Evolutionary conservation across 257 asterid genomes (phyloP).

Genomic region (Jasminum sambac): DNA sequence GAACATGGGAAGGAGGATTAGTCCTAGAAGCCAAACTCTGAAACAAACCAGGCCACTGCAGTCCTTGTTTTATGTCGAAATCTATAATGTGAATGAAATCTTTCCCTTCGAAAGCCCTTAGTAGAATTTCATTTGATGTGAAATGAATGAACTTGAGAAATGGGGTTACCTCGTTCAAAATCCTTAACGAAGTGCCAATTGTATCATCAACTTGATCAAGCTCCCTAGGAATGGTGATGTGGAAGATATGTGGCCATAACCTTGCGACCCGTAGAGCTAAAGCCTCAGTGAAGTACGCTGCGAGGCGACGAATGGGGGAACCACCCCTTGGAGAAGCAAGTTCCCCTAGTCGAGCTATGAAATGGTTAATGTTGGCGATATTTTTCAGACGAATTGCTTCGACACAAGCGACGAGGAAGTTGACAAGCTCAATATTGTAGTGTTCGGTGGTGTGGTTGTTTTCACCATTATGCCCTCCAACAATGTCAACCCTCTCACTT

Average conservation of each 20-base stretch:
- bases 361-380: slow-evolving; percentile 54
- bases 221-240: slow-evolving; percentile 61
- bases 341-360: slow-evolving; percentile 76
- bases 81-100: slow-evolving; percentile 87
- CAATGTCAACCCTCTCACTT: slow-evolving; percentile 28
- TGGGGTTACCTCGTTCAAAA: slow-evolving; percentile 75
- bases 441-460: slow-evolving; percentile 43
- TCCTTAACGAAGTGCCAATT: slow-evolving; percentile 49
- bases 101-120: slow-evolving; percentile 78
- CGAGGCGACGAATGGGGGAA: slow-evolving; percentile 68
- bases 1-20: slow-evolving; percentile 73
- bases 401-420: slow-evolving; percentile 70
- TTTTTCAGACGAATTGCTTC: slow-evolving; percentile 69
- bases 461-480: slow-evolving; percentile 37
- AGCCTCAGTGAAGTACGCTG: slow-evolving; percentile 88
- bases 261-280: slow-evolving; percentile 63
- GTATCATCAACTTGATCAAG: slow-evolving; percentile 69
- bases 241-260: slow-evolving; percentile 83
- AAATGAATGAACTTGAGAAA: slow-evolving; percentile 79
- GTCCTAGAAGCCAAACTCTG: slow-evolving; percentile 82
- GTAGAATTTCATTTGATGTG: slow-evolving; percentile 81
- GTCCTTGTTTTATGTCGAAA: slow-evolving; percentile 86
- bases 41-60: slow-evolving; percentile 91
- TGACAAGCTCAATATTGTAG: slow-evolving; percentile 69
- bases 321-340: slow-evolving; percentile 93